These are phyloP conservation scores for Venturia oleaginea DNA, from an alignment of 2,329 filamentous ascomycete species.

Conservation along the genomic window DNA sequence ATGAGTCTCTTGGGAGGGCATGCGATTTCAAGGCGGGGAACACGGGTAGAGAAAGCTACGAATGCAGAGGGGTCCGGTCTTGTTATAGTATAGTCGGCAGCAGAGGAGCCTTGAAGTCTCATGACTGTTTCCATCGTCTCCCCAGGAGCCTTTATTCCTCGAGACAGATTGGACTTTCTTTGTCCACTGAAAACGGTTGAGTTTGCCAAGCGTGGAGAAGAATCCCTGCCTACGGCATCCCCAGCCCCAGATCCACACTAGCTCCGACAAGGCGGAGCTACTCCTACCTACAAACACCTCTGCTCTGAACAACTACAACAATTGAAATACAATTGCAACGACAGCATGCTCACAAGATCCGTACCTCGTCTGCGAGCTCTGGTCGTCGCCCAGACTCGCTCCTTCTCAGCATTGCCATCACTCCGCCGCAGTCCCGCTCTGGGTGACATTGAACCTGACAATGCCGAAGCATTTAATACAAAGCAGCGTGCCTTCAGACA, in stretches of 20 bases:
- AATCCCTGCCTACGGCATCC: background rate
- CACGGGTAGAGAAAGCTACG: too few relatives aligned
- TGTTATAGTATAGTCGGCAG: too few relatives aligned
- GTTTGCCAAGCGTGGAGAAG: background rate
- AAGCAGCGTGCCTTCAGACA: conserved; percentile 84
- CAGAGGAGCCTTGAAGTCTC: background rate
- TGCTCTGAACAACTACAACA: background rate
- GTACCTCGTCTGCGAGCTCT: conserved; percentile 1
- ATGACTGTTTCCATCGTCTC: background rate
- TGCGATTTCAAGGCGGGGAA: too few relatives aligned
- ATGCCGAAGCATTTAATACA: conserved; percentile 65
- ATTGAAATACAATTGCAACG: background rate
- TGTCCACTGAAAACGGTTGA: background rate
- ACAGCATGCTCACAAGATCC: conserved; percentile 5
- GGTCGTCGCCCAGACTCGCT: background rate
- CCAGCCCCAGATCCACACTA: background rate
- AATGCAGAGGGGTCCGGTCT: too few relatives aligned
- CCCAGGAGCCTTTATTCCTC: background rate
- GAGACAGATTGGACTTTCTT: background rate
- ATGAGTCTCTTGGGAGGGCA: too few relatives aligned
- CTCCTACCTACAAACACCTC: background rate
- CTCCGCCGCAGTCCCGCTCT: conserved; percentile 55
- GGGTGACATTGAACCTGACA: conserved; percentile 70
- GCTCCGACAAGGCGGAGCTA: background rate
- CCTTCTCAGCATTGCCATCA: conserved; percentile 2